These are phyloP conservation scores for Centaurea solstitialis DNA, from an alignment of 129 eudicot species.

Conservation along the genomic window DNA sequence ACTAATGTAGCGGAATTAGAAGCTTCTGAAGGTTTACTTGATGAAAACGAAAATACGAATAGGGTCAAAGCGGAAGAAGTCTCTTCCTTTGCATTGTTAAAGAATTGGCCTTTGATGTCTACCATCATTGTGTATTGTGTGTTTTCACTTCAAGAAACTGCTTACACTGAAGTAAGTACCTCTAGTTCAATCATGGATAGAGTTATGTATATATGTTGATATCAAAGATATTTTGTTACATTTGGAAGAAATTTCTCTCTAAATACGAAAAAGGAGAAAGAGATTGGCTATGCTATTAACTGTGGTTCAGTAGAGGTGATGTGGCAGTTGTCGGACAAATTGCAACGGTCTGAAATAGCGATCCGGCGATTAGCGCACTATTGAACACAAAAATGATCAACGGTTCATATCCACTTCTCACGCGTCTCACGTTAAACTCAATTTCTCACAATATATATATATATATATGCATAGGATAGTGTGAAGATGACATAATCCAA, in stretches of 20 bases:
- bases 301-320: too few species aligned
- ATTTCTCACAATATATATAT: too few species aligned
- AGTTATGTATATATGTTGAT: neutral
- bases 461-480: too few species aligned
- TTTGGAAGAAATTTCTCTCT: neutral
- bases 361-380: too few species aligned
- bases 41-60: neutral
- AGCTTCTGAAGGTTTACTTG: slow-evolving; percentile 18
- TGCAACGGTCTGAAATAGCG: too few species aligned
- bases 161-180: slow-evolving; percentile 21
- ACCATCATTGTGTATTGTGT: slow-evolving; percentile 33
- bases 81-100: slow-evolving; percentile 21
- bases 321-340: too few species aligned
- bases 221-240: neutral
- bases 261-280: neutral
- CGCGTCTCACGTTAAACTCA: too few species aligned
- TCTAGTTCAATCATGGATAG: neutral
- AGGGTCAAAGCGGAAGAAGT: slow-evolving; percentile 8
- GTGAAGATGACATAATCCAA: neutral
- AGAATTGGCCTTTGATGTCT: slow-evolving; percentile 34
- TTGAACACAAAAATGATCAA: too few species aligned
- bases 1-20: slow-evolving; percentile 7
- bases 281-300: too few species aligned
- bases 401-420: too few species aligned
- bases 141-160: slow-evolving; percentile 31